Conservation (phyloP, 306 rosid species). For the Sechiopsis laciniata region DNA sequence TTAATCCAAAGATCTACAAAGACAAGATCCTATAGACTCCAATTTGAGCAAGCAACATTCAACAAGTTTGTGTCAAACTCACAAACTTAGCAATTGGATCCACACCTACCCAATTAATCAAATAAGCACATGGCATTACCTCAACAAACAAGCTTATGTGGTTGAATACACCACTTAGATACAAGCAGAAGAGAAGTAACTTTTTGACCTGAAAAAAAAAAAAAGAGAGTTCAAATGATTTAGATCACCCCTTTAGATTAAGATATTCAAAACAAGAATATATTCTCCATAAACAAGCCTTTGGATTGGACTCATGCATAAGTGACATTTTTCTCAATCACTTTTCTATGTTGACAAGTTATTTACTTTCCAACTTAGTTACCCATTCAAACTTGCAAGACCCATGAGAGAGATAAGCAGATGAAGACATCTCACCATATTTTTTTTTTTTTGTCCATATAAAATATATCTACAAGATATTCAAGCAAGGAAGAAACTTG, state of each 20-base stretch:
- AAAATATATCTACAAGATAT: slow-evolving; percentile 1
- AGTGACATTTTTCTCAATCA: slow-evolving; percentile 10
- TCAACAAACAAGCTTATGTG: slow-evolving; percentile 5
- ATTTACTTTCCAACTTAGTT: slow-evolving; percentile 11
- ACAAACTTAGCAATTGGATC: slow-evolving; percentile 7
- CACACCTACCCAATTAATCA: slow-evolving; percentile 9
- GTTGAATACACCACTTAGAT: slow-evolving; percentile 15
- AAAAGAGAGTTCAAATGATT: slow-evolving; percentile 6
- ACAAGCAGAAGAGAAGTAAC: neutral
- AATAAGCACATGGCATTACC: slow-evolving; percentile 16
- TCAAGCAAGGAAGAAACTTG: slow-evolving; percentile 2
- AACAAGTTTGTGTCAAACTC: slow-evolving; percentile 1
- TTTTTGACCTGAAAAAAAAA: slow-evolving; percentile 1
- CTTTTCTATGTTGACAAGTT: slow-evolving; percentile 6
- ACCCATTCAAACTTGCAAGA: slow-evolving; percentile 16
- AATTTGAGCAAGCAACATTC: slow-evolving; percentile 1
- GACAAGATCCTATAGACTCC: neutral
- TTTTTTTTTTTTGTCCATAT: neutral
- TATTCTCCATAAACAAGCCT: slow-evolving; percentile 2
- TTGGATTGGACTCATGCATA: neutral
- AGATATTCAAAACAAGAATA: neutral
- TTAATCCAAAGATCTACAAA: neutral
- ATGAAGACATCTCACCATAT: slow-evolving; percentile 22
- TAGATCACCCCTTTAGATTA: slow-evolving; percentile 12
- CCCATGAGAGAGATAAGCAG: slow-evolving; percentile 6